phyloP scores from a whole-genome alignment of 106 monocot species.

The Amphibolis antarctica region DNA sequence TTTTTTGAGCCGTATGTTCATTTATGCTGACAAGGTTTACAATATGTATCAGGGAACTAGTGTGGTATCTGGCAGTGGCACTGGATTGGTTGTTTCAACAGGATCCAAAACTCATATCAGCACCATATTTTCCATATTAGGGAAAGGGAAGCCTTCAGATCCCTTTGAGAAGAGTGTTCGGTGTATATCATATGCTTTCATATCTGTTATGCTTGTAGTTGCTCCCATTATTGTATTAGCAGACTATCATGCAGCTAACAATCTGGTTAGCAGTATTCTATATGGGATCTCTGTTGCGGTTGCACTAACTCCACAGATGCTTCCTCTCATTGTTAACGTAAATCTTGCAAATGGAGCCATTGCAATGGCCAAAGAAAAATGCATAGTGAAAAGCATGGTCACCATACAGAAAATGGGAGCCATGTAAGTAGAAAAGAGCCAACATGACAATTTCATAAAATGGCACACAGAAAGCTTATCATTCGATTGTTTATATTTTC shows the following conservation, averaged over 20 bases:
- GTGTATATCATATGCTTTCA: slow-evolving; percentile 26
- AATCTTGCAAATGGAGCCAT: slow-evolving; percentile 45
- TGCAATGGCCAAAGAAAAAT: slow-evolving; percentile 29
- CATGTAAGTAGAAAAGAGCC: slow-evolving; percentile 20
- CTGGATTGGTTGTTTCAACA: slow-evolving; percentile 29
- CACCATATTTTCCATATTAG: slow-evolving; percentile 31
- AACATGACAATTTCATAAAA: background rate
- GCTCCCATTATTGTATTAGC: slow-evolving; percentile 14
- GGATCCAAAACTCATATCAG: slow-evolving; percentile 16
- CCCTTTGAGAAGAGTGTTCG: slow-evolving; percentile 29
- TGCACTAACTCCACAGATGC: slow-evolving; percentile 38
- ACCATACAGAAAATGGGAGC: slow-evolving; percentile 38
- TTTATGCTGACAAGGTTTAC: too few relatives aligned
- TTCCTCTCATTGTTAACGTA: slow-evolving; percentile 38
- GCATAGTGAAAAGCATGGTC: slow-evolving; percentile 34
- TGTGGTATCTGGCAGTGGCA: slow-evolving; percentile 30
- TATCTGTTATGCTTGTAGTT: slow-evolving; percentile 23
- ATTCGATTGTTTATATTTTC: too few relatives aligned
- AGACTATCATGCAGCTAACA: background rate
- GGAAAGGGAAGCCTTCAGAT: slow-evolving; percentile 16
- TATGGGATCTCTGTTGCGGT: slow-evolving; percentile 38
- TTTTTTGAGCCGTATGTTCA: too few relatives aligned
- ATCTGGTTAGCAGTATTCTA: slow-evolving; percentile 21
- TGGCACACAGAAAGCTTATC: too few relatives aligned
- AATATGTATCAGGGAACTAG: slow-evolving; percentile 23